phyloP scores from a whole-genome alignment of 2,329 filamentous ascomycete genomes.

The Trichoderma polysporum region DNA sequence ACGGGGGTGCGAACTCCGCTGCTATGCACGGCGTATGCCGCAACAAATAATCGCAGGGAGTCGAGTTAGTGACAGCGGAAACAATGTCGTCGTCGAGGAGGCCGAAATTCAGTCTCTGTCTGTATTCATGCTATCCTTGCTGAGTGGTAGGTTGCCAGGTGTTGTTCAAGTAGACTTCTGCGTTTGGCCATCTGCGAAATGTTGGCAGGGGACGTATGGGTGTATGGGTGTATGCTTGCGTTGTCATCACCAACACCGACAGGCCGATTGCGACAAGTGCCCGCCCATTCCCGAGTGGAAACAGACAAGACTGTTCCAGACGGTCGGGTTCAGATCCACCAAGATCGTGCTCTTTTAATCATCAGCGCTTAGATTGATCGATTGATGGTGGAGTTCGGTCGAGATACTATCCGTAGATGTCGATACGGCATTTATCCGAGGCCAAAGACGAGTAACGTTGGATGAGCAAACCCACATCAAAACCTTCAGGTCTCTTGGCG shows the following conservation, averaged over 20 bases:
- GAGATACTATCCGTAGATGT: not conserved
- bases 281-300: not conserved
- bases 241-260: not conserved
- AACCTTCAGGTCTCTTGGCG: not conserved
- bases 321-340: conserved; percentile 10
- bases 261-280: not conserved
- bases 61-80: not conserved
- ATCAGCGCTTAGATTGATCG: not conserved
- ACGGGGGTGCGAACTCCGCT: not conserved
- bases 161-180: not conserved
- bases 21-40: not conserved
- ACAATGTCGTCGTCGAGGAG: not conserved
- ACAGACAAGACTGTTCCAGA: not conserved
- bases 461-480: not conserved
- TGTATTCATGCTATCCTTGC: not conserved
- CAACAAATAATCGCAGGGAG: not conserved
- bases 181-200: not conserved
- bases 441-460: not conserved
- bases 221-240: not conserved
- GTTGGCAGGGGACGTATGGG: not conserved
- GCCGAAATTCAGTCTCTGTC: not conserved
- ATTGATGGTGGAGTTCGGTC: conserved; percentile 6
- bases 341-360: not conserved
- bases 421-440: conserved; percentile 9
- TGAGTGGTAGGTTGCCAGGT: not conserved